Conservation (phyloP, 1,284 basidiomycete species). For the Apiotrichum laibachii region DNA sequence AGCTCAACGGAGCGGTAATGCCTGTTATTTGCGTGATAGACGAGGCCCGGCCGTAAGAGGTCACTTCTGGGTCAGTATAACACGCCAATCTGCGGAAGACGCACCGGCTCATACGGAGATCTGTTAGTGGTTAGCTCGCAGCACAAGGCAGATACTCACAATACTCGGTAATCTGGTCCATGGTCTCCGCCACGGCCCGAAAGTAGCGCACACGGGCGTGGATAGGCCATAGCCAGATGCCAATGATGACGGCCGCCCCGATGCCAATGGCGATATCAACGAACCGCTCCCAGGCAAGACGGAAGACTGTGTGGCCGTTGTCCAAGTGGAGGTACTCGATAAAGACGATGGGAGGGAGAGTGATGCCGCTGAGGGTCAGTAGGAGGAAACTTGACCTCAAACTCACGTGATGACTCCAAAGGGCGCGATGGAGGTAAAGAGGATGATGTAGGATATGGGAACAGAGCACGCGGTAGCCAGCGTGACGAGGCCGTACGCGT, state of each 20-base stretch:
- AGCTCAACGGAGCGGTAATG: slow-evolving; percentile 37
- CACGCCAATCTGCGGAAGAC: not conserved
- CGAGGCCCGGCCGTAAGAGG: slow-evolving; percentile 41
- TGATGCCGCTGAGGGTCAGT: slow-evolving; percentile 41
- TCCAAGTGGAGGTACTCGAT: slow-evolving; percentile 45
- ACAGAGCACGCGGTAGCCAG: slow-evolving; percentile 47
- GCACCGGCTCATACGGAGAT: slow-evolving; percentile 44
- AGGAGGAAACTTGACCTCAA: not conserved
- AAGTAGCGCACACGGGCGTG: slow-evolving; percentile 51
- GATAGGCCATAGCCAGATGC: slow-evolving; percentile 47
- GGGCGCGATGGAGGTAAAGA: slow-evolving; percentile 40
- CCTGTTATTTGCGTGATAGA: slow-evolving; percentile 39
- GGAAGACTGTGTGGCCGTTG: slow-evolving; percentile 29
- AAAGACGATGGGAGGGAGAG: slow-evolving; percentile 51
- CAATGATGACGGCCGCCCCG: slow-evolving; percentile 47
- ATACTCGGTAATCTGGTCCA: slow-evolving; percentile 46
- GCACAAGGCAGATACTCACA: slow-evolving; percentile 32
- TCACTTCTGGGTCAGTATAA: slow-evolving; percentile 22
- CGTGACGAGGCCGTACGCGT: slow-evolving; percentile 52
- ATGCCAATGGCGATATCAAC: slow-evolving; percentile 49
- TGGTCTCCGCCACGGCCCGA: slow-evolving; percentile 39
- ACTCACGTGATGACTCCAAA: slow-evolving; percentile 52
- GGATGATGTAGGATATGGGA: slow-evolving; percentile 50
- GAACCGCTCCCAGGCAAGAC: slow-evolving; percentile 44
- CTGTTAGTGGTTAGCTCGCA: slow-evolving; percentile 14